Base-by-base conservation (phyloP, 2,329 filamentous ascomycete genomes). In the Waltergamsia citrina region DNA sequence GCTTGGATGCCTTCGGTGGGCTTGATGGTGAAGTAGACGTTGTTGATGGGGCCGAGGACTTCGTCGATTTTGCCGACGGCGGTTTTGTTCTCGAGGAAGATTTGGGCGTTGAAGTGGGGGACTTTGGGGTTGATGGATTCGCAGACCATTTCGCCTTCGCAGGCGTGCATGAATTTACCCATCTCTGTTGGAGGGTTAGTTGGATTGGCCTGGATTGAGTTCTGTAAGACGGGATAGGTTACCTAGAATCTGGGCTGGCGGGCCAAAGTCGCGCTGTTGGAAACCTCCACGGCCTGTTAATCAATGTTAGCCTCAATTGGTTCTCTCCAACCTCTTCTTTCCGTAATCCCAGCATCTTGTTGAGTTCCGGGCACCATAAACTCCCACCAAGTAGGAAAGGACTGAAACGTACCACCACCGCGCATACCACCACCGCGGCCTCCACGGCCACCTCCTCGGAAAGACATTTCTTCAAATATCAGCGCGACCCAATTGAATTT, bases 81-180 rank as follows among this genome's bases (percentile, higher is more conserved):
- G 29, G 84, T 90, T 81, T 96, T 98, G 72, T 96, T 98, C 74
- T 96, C 90, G 52, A 96, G 81, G 68, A 92, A 98, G 61, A 98
- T 94, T 47, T 87, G 87, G 41, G 92, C 92, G 70, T 95, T 96
- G 81, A 98, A 98, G 69, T 94, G 94, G 41, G 92, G 92, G 44
- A 98, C 82, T 67, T 96, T 96, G 50, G 82, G 69, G 71, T 95
- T 96, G 63, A 83, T 81, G 47, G 85, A 93, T 63, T 87, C 81
- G 82, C 90, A 95, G 49, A 98, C 82, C 74, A 98, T 92, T 64
- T 98, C 92, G 59, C 90, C 90, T 65, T 98, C 92, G 66, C 85
- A 90, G 38, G 87, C 80, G 67, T 98, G 92, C 57, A 95, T 65
- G 63, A 96, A 94, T 45, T 76, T 77, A 60, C 92, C 92, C 82